These are phyloP conservation scores for Mycena indigotica DNA, from an alignment of 768 basidiomycete species.

Conservation along the genomic window DNA sequence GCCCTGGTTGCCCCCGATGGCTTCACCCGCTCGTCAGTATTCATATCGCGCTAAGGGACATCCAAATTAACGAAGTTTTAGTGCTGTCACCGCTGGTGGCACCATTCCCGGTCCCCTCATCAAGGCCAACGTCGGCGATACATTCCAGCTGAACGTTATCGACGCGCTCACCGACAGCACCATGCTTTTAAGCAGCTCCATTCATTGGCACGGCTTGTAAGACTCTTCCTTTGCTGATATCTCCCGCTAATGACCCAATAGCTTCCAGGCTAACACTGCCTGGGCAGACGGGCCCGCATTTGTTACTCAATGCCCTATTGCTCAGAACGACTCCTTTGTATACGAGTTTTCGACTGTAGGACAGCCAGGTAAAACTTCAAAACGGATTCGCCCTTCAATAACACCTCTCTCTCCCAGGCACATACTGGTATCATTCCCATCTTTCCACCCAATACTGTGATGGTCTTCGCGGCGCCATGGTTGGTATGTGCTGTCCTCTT, in stretches of 20 bases:
- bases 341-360: constrained; percentile 34
- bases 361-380: constrained; percentile 34
- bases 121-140: constrained; percentile 33
- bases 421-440: constrained; percentile 12
- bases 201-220: constrained; percentile 44
- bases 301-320: constrained; percentile 40
- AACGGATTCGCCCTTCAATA: constrained; percentile 34
- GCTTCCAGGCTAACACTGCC: constrained; percentile 32
- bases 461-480: constrained; percentile 45
- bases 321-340: constrained; percentile 32
- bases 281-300: constrained; percentile 37
- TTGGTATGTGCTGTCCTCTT: constrained; percentile 12
- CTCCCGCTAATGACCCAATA: neutral
- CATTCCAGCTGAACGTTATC: constrained; percentile 39
- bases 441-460: constrained; percentile 44
- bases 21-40: constrained; percentile 32
- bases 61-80: constrained; percentile 9
- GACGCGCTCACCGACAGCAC: constrained; percentile 38
- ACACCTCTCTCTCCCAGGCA: constrained; percentile 33
- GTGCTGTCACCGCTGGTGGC: constrained; percentile 45
- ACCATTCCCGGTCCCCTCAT: constrained; percentile 50
- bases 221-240: neutral
- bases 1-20: constrained; percentile 41
- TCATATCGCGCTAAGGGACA: neutral
- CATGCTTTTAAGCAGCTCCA: constrained; percentile 40